Evolutionary conservation across 2,329 filamentous ascomycete genomes (phyloP).

Genomic region (Xenoacremonium recifei): DNA sequence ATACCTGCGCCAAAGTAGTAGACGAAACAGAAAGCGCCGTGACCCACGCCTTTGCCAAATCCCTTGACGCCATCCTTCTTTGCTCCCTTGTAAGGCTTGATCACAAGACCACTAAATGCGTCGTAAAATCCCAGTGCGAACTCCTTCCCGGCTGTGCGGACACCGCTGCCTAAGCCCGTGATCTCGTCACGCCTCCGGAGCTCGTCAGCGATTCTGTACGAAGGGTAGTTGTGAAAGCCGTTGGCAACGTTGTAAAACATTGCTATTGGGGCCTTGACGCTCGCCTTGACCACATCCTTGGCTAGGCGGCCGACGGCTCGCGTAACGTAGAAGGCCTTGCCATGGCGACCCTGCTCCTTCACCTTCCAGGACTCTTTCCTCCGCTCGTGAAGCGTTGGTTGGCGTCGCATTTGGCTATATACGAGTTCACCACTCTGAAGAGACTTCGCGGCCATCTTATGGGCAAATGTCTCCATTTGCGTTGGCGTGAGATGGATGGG

Average conservation of each 20-base stretch:
- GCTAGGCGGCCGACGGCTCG: constrained; percentile 54
- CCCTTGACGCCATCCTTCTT: constrained; percentile 53
- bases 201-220: constrained; percentile 79
- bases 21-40: constrained; percentile 77
- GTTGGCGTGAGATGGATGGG: constrained; percentile 15
- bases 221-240: constrained; percentile 85
- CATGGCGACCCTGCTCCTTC: constrained; percentile 25
- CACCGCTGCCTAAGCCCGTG: constrained; percentile 70
- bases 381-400: constrained; percentile 19
- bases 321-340: constrained; percentile 23
- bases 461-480: constrained; percentile 29
- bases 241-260: constrained; percentile 79
- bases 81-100: constrained; percentile 66
- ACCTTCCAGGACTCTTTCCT: constrained; percentile 22
- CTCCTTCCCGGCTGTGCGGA: constrained; percentile 76
- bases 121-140: constrained; percentile 78
- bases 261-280: constrained; percentile 79
- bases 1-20: constrained; percentile 77
- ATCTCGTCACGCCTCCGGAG: constrained; percentile 76
- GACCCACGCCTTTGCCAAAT: constrained; percentile 75
- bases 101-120: constrained; percentile 77
- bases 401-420: constrained; percentile 7
- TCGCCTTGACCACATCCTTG: constrained; percentile 68
- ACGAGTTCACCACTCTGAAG: constrained; percentile 51
- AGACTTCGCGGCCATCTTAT: constrained; percentile 31